Percentiles rank a stretch among this genome's conserved stretches.
These are phyloP conservation scores for Xerocomus potaroensis DNA, from an alignment of 768 basidiomycete genomes.

Conservation along the genomic window DNA sequence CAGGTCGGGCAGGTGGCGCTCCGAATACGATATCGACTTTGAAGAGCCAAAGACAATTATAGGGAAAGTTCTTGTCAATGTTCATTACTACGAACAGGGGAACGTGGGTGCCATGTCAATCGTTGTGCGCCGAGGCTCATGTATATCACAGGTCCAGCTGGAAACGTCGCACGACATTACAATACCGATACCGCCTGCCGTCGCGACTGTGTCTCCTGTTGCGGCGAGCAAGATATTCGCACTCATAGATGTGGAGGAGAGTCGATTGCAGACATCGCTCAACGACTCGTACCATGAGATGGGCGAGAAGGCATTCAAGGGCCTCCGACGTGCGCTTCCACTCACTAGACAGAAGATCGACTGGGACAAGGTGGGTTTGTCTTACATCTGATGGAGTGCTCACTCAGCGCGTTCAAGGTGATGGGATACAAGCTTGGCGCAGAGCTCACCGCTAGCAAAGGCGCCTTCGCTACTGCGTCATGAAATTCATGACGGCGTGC, in stretches of 20 bases:
- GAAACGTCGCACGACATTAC: constrained; percentile 66
- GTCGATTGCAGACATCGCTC: constrained; percentile 72
- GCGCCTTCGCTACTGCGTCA: constrained; percentile 38
- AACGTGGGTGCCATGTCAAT: constrained; percentile 51
- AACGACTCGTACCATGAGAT: constrained; percentile 84
- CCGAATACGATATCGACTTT: constrained; percentile 74
- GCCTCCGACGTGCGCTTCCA: constrained; percentile 84
- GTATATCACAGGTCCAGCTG: constrained; percentile 75
- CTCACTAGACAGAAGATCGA: constrained; percentile 92
- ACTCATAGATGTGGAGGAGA: constrained; percentile 76
- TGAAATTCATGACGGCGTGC: constrained; percentile 1
- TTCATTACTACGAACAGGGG: constrained; percentile 98
- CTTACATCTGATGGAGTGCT: background rate
- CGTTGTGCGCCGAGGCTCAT: background rate
- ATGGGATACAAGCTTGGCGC: constrained; percentile 70
- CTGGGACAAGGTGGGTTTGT: constrained; percentile 77
- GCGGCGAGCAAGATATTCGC: constrained; percentile 73
- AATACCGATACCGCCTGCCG: constrained; percentile 57
- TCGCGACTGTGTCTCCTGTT: constrained; percentile 48
- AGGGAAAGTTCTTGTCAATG: constrained; percentile 77
- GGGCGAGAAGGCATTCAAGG: constrained; percentile 92
- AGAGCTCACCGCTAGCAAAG: constrained; percentile 66
- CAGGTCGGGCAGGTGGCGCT: constrained; percentile 96
- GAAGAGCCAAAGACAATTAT: constrained; percentile 48
- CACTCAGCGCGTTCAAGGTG: constrained; percentile 32